phyloP scores from a whole-genome alignment of 192 early-diverging fungal genomes.

The Oehlia diaphana region DNA sequence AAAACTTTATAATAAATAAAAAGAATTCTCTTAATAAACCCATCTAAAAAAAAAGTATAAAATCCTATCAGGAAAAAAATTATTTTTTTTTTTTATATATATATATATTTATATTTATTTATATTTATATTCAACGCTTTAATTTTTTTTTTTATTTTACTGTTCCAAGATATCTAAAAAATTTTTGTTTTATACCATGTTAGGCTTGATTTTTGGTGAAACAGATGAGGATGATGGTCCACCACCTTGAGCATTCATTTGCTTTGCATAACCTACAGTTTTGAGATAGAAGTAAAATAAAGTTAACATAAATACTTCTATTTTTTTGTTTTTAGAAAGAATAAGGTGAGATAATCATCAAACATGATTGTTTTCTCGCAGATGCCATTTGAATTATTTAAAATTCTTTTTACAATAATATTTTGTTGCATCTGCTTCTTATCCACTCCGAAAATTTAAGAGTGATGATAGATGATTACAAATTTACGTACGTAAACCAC shows the following conservation, averaged over 20 bases:
- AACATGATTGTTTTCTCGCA: neutral
- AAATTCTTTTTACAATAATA: neutral
- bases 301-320: neutral
- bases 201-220: neutral
- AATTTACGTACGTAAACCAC: constrained; percentile 31
- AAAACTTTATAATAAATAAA: too few relatives aligned
- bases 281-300: neutral
- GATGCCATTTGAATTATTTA: neutral
- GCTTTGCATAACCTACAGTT: constrained; percentile 9
- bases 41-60: too few relatives aligned
- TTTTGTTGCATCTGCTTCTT: neutral
- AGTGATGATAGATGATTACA: neutral
- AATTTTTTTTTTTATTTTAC: too few relatives aligned
- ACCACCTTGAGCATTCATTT: neutral
- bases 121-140: neutral
- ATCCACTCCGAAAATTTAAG: neutral
- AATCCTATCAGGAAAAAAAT: too few relatives aligned
- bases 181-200: neutral
- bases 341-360: too few relatives aligned
- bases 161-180: too few relatives aligned
- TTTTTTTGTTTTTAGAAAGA: too few relatives aligned
- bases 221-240: neutral
- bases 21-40: too few relatives aligned
- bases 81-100: too few relatives aligned
- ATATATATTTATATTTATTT: too few relatives aligned